Percentiles rank a stretch among this genome's conserved stretches.
Conservation (phyloP, 2,329 filamentous ascomycete genomes). For the Clarireedia paspali region DNA sequence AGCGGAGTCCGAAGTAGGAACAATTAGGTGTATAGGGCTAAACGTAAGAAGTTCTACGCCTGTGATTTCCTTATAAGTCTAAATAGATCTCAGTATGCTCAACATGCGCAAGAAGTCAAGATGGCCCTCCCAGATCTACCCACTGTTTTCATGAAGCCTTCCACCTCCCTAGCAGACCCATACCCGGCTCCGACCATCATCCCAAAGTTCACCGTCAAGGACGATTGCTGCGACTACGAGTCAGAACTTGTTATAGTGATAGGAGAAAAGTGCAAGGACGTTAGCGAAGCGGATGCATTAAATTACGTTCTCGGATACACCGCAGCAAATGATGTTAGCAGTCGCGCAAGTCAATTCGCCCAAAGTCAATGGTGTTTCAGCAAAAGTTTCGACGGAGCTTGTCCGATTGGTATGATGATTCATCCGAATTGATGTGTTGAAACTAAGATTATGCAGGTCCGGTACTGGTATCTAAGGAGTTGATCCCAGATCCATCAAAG, state of each 20-base stretch:
- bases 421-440: not conserved
- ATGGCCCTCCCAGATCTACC: slow-evolving; percentile 36
- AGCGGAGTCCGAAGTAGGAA: slow-evolving; percentile 36
- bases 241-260: slow-evolving; percentile 44
- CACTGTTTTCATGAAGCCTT: slow-evolving; percentile 28
- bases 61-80: not conserved
- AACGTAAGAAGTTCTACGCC: slow-evolving; percentile 32
- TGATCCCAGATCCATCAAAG: slow-evolving; percentile 35
- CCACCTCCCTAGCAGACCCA: slow-evolving; percentile 22
- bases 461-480: slow-evolving; percentile 37
- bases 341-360: slow-evolving; percentile 41
- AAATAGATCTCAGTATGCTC: slow-evolving; percentile 31
- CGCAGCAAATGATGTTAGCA: slow-evolving; percentile 47
- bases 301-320: slow-evolving; percentile 49
- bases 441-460: slow-evolving; percentile 31
- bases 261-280: slow-evolving; percentile 39
- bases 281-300: slow-evolving; percentile 38
- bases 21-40: slow-evolving; percentile 43
- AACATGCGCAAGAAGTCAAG: slow-evolving; percentile 39
- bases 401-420: slow-evolving; percentile 34
- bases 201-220: slow-evolving; percentile 37
- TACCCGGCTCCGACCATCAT: slow-evolving; percentile 34
- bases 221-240: slow-evolving; percentile 41
- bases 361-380: slow-evolving; percentile 43
- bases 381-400: slow-evolving; percentile 42